Conservation (phyloP, 2,329 filamentous ascomycete species). For the Chaetoscypha palmicola region DNA sequence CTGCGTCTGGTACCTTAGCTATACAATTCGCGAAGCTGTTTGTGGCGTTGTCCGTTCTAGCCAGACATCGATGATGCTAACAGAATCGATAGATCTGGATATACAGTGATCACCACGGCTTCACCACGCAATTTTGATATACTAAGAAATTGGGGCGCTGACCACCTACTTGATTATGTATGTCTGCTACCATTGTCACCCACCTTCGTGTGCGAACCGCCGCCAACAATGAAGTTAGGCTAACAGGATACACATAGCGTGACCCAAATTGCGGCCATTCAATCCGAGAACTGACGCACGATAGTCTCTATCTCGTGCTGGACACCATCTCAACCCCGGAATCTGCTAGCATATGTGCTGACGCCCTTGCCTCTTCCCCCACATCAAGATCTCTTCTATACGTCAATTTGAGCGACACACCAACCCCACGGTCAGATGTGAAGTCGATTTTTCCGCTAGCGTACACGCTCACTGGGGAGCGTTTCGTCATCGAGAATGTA, state of each 20-base stretch:
- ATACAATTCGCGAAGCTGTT: conserved; percentile 40
- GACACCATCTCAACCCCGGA: conserved; percentile 18
- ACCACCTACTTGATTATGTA: conserved; percentile 42
- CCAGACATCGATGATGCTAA: background rate
- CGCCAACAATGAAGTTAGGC: background rate
- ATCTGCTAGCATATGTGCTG: conserved; percentile 15
- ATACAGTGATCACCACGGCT: conserved; percentile 37
- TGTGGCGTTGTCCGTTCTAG: conserved; percentile 6
- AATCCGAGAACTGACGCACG: conserved; percentile 38
- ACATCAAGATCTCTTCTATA: conserved; percentile 28
- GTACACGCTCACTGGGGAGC: conserved; percentile 35
- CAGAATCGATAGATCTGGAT: conserved; percentile 14
- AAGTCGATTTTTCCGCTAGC: conserved; percentile 30
- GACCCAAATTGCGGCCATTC: conserved; percentile 35
- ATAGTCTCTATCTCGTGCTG: conserved; percentile 24
- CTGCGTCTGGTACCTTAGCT: conserved; percentile 40
- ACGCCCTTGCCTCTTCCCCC: conserved; percentile 14
- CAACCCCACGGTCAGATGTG: conserved; percentile 21
- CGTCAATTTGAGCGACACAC: conserved; percentile 45
- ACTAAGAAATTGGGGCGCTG: conserved; percentile 39
- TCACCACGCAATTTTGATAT: conserved; percentile 42
- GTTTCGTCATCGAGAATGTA: conserved; percentile 21
- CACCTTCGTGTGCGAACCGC: background rate
- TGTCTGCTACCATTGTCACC: background rate
- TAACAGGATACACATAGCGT: conserved; percentile 17